phyloP scores from a whole-genome alignment of 1,139 yeast species.

The Candida anutae region DNA sequence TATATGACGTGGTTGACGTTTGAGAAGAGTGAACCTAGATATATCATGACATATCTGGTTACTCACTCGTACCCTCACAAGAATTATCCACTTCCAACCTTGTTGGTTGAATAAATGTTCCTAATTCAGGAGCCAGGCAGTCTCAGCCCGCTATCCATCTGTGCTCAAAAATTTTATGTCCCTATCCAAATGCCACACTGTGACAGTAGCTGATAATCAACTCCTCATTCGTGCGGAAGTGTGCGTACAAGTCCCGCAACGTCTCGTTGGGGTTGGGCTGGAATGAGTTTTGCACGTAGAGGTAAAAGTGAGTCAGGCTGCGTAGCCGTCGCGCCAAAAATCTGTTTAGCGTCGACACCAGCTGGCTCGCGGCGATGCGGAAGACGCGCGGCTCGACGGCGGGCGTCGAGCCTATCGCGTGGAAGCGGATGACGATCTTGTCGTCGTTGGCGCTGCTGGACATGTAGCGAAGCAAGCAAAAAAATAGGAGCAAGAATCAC shows the following conservation, averaged over 20 bases:
- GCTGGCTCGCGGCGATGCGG: conserved; percentile 39
- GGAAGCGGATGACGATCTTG: conserved; percentile 44
- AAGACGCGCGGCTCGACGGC: conserved; percentile 43
- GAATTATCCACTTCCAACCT: no score
- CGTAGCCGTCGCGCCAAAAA: conserved; percentile 38
- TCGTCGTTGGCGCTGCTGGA: no score
- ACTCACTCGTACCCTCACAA: no score
- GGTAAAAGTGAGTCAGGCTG: conserved; percentile 16
- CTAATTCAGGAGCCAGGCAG: no score
- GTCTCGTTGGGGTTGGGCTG: conserved; percentile 55
- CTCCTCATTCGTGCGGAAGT: conserved; percentile 43
- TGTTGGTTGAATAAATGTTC: no score
- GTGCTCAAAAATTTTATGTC: neutral
- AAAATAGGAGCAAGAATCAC: no score
- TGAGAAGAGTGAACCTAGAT: no score
- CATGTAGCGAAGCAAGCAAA: no score
- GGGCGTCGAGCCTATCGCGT: conserved; percentile 52
- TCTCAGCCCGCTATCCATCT: no score
- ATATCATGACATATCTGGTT: no score
- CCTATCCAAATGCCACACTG: conserved; percentile 49
- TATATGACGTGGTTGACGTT: no score
- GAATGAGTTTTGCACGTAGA: conserved; percentile 53
- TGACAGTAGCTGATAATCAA: conserved; percentile 49
- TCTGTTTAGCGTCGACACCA: conserved; percentile 36
- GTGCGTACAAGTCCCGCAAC: conserved; percentile 37